These are phyloP conservation scores for Bipolaris gigantea DNA, from an alignment of 2,329 filamentous ascomycete genomes.

Conservation along the genomic window DNA sequence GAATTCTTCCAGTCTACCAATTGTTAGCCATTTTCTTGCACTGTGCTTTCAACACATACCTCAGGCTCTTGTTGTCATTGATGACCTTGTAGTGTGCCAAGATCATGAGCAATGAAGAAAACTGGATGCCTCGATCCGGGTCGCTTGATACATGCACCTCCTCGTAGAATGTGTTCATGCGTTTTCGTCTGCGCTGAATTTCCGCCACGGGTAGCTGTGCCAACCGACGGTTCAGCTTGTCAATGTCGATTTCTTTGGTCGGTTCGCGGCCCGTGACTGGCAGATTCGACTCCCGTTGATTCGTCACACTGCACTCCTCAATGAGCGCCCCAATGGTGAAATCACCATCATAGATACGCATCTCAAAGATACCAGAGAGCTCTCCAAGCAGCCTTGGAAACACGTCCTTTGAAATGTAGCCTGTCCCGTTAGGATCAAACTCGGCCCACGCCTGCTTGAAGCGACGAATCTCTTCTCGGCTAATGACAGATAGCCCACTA, in stretches of 20 bases:
- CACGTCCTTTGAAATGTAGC: conserved; percentile 85
- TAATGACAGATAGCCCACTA: conserved; percentile 86
- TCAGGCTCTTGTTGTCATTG: conserved; percentile 92
- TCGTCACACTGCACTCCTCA: conserved; percentile 73
- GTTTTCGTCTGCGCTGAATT: conserved; percentile 73
- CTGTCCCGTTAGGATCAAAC: conserved; percentile 86
- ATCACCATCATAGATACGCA: conserved; percentile 92
- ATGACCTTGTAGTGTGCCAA: conserved; percentile 98
- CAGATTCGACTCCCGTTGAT: conserved; percentile 53
- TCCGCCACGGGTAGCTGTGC: conserved; percentile 71
- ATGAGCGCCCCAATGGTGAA: conserved; percentile 85
- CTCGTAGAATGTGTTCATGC: conserved; percentile 95
- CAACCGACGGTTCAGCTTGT: conserved; percentile 73
- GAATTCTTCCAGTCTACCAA: conserved; percentile 82
- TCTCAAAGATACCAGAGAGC: conserved; percentile 92
- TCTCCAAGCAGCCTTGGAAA: conserved; percentile 88
- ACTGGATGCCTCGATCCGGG: conserved; percentile 84
- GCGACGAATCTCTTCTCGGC: conserved; percentile 87
- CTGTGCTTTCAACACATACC: conserved; percentile 50
- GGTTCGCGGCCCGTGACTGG: conserved; percentile 48
- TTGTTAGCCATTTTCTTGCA: background rate
- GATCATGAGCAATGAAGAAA: conserved; percentile 91
- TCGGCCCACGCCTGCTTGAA: conserved; percentile 99
- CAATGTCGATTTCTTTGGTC: conserved; percentile 64
- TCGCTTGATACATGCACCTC: conserved; percentile 94